Base-by-base conservation (phyloP, 2,329 filamentous ascomycete genomes). In the Pseudogymnoascus verrucosus region DNA sequence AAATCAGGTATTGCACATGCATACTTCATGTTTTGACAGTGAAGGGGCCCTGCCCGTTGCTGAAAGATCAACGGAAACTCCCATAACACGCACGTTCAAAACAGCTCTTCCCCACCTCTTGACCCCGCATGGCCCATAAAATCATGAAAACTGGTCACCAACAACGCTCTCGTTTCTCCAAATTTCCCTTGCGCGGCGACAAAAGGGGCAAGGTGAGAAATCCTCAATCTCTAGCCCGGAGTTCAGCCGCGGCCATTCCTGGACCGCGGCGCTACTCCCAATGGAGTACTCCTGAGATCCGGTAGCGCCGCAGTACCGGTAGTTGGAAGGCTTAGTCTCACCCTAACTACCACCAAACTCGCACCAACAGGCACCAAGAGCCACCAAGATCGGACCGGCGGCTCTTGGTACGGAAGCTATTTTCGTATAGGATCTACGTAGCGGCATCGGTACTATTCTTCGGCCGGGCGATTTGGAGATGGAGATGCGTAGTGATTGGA, bases 251-350 rank as follows among this genome's bases (percentile, higher is more conserved):
- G 51, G 28, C 26, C 23, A n/a, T 19, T 34, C 26, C n/a, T 34
- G 1, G 26, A 54, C 47, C 28, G 51, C 51, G 28, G 26, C 10
- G 16, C 51, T 57, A 57, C 1, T 7, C n/a, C 51, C 11, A 7
- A 57, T 57, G 51, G 51, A 34, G 51, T 5, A 34, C 51, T 12
- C 47, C 5, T 12, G 26, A 57, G 51, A 34, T 57, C 51, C 28
- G 51, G 51, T 57, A 57, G 51, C 28, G 51, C 28, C 28, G 51
- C 28, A 57, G 16, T n/a, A 34, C 11, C 51, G 51, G 51, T 34
- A 57, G 51, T 57, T 57, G 51, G 51, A 57, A 57, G n/a, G 51
- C 51, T 57, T 57, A 34, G 51, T 57, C n/a, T 21, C 26, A n/a
- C 37, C 3, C 37, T 6, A 40, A 40, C n/a, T 16, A 7, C n/a